Evolutionary conservation across 768 basidiomycete species (phyloP), one percentile per base, ranked within the genome.

Genomic region (Boletus subcaerulescens): DNA sequence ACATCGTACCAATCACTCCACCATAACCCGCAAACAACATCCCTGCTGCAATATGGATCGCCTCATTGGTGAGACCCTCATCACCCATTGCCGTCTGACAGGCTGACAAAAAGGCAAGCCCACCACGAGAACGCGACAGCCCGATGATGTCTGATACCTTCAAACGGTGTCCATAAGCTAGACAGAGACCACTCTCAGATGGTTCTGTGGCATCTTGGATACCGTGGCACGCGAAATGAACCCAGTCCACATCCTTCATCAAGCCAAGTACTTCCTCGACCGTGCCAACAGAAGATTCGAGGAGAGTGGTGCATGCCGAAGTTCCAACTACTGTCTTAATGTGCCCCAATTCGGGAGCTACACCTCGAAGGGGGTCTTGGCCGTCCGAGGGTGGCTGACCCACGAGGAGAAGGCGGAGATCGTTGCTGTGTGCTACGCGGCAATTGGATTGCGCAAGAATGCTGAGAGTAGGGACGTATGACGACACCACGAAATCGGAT

Each of bases 1-100:
- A 50, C 49, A 50, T 42, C 40, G 31, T 42, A 2, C 32, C 31
- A 22, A 50, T n/a, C 5, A 50, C 49, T 0, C 68, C 62, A 8
- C 52, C 42, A 44, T 62, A 73, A 7, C 72, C 72, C 0, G 63
- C 65, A 32, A 65, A 55, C 45, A 74, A 56, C 72, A 79, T 74
- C 5, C 73, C 49, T 0, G 49, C 47, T 14, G 47, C 47, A 5
- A 48, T 38, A 29, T 48, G 47, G 9, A 48, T 38, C 2, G 47
- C 47, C 36, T 39, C 47, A 17, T 48, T 26, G 24, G 24, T 4
- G 17, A 39, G 38, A 18, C 5, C 15, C 38, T 39, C 38, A 3
- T 39, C 38, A 39, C 38, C 38, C 38, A 39, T 39, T 6, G n/a
- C 38, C 15, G 38, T 39, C 38, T 39, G 38, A 39, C 38, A 39